A percentile compares a stretch with the other conserved stretches of the same genome.
Evolutionary conservation across 345 rosid species (phyloP).

Genomic region (Psidium guajava): DNA sequence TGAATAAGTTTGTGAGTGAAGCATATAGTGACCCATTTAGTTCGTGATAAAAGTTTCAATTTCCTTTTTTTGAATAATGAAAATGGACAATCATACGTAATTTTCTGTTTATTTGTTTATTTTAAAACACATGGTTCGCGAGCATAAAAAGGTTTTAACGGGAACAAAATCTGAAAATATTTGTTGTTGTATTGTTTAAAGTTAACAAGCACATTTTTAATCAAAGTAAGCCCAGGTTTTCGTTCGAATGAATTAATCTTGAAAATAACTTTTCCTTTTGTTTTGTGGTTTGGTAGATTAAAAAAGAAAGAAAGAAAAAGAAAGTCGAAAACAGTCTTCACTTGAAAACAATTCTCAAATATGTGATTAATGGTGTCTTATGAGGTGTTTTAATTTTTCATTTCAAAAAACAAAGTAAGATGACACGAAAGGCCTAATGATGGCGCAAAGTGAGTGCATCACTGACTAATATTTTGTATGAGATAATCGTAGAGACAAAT

Average conservation of each 20-base stretch:
- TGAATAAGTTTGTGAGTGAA: not conserved
- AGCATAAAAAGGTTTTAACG: not conserved
- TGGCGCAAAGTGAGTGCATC: not conserved
- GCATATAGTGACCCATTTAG: no score
- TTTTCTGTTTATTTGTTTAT: not conserved
- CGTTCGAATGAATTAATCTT: not conserved
- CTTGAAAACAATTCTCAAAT: no score
- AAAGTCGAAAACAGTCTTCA: no score
- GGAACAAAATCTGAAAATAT: not conserved
- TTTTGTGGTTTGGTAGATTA: no score
- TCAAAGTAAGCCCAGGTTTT: not conserved
- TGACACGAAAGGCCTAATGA: not conserved
- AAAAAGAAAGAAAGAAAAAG: no score
- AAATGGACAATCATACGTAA: not conserved
- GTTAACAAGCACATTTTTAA: not conserved
- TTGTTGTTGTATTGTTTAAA: not conserved
- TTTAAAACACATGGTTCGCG: not conserved
- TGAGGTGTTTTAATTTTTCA: no score
- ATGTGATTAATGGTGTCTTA: no score
- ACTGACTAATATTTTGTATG: not conserved
- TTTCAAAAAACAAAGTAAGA: not conserved
- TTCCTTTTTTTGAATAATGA: not conserved
- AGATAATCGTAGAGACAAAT: not conserved
- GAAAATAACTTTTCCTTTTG: not conserved
- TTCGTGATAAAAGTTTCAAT: not conserved